A percentile compares a stretch with the other conserved stretches of the same genome.
These are phyloP conservation scores for Scleroderma bovista DNA, from an alignment of 768 basidiomycete genomes.

Conservation along the genomic window DNA sequence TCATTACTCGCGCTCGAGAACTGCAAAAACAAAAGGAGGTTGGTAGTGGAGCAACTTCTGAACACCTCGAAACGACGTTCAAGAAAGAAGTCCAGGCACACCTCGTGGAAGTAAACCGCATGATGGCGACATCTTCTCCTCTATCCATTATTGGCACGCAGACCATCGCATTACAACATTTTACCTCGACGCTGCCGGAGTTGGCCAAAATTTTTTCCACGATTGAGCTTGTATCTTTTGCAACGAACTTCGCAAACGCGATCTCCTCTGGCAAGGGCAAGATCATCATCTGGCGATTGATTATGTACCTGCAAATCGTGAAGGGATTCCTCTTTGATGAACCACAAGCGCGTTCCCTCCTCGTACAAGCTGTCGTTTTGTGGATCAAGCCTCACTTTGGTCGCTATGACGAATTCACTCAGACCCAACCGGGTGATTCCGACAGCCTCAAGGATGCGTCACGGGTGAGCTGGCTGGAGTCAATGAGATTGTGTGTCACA, in stretches of 20 bases:
- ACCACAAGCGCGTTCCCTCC: conserved; percentile 64
- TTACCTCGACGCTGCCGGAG: conserved; percentile 87
- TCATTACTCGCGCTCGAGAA: conserved; percentile 86
- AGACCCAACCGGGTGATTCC: conserved; percentile 57
- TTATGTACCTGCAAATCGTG: conserved; percentile 90
- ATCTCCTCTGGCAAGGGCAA: conserved; percentile 75
- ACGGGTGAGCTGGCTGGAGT: conserved; percentile 86
- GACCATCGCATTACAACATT: conserved; percentile 89
- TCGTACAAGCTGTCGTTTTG: conserved; percentile 82
- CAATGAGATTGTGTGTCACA: conserved; percentile 82
- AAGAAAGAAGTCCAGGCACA: conserved; percentile 77
- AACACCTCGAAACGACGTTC: conserved; percentile 81
- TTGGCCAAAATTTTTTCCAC: conserved; percentile 74
- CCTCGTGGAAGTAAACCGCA: conserved; percentile 72
- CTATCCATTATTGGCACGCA: conserved; percentile 94
- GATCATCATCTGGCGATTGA: conserved; percentile 88
- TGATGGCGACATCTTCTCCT: conserved; percentile 80
- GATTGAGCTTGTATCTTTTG: conserved; percentile 81
- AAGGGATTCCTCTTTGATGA: conserved; percentile 86
- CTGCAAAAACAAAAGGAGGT: conserved; percentile 79
- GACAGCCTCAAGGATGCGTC: conserved; percentile 65
- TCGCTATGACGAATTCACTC: conserved; percentile 76
- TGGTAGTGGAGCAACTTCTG: conserved; percentile 74
- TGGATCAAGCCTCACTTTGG: conserved; percentile 98
- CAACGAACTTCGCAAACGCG: conserved; percentile 83